Evolutionary conservation across 106 monocot species (phyloP).

Genomic region (Ottelia alismoides): DNA sequence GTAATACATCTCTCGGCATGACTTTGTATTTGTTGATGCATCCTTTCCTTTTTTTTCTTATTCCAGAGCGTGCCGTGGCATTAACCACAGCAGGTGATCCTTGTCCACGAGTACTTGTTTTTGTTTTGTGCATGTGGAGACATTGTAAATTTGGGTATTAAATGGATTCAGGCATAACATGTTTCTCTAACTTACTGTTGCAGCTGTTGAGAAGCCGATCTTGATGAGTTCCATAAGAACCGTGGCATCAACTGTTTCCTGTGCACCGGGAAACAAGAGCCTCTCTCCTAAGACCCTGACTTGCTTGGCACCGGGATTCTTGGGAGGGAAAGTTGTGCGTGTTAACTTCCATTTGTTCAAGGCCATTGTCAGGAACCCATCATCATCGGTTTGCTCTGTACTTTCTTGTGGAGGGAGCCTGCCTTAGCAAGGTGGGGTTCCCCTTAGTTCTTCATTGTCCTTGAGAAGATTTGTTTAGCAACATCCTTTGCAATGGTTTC

Average conservation of each 20-base stretch:
- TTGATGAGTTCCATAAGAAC: conserved; percentile 91
- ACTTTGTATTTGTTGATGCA: too few species aligned
- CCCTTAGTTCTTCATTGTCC: not conserved
- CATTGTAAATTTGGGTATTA: too few species aligned
- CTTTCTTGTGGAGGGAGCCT: conserved; percentile 35
- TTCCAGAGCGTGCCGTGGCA: too few species aligned
- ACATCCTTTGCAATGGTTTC: conserved; percentile 60
- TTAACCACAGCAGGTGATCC: too few species aligned
- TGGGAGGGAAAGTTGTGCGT: conserved; percentile 42
- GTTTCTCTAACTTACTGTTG: too few species aligned
- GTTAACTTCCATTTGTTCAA: conserved; percentile 81
- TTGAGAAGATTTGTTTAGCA: not conserved
- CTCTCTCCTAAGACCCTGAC: conserved; percentile 32
- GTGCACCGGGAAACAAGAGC: conserved; percentile 79
- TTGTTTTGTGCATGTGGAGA: too few species aligned
- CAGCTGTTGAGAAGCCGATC: conserved; percentile 36
- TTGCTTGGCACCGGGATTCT: conserved; percentile 55
- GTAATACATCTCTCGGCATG: too few species aligned
- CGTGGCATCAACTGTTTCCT: conserved; percentile 76
- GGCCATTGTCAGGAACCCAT: conserved; percentile 73
- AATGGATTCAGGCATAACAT: too few species aligned
- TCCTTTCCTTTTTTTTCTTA: too few species aligned
- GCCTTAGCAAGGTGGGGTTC: conserved; percentile 22
- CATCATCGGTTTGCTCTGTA: conserved; percentile 36
- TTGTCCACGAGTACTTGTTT: too few species aligned